Conservation (phyloP, 306 rosid genomes). For the Acacia acuminata region DNA sequence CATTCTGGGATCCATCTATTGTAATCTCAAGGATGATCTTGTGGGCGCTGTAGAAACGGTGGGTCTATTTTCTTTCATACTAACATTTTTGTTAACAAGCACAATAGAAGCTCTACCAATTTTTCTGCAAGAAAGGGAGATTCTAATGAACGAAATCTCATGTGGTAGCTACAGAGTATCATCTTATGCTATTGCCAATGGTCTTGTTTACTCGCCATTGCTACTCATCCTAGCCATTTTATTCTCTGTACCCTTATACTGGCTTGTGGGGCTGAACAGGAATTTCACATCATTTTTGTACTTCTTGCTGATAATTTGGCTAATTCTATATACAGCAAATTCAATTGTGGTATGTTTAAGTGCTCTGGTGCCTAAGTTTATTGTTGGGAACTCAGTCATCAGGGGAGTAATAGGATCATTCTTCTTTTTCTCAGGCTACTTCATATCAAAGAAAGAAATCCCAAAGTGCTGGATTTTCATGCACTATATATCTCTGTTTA, state of each 20-base stretch:
- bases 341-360: conserved; percentile 96
- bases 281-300: conserved; percentile 69
- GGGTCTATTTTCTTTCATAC: conserved; percentile 87
- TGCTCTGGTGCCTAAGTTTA: conserved; percentile 89
- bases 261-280: conserved; percentile 85
- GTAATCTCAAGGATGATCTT: conserved; percentile 70
- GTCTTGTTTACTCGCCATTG: conserved; percentile 86
- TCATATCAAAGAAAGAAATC: conserved; percentile 74
- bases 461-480: conserved; percentile 89
- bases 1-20: conserved; percentile 82
- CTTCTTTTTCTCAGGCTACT: conserved; percentile 93
- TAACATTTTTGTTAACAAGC: conserved; percentile 77
- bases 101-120: conserved; percentile 90
- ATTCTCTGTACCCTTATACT: conserved; percentile 75
- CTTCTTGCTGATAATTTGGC: conserved; percentile 79
- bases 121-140: conserved; percentile 91
- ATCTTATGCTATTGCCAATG: conserved; percentile 90
- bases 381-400: conserved; percentile 87
- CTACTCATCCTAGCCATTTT: conserved; percentile 80
- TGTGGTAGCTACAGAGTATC: conserved; percentile 89
- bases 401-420: conserved; percentile 91
- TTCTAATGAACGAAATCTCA: conserved; percentile 89
- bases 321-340: conserved; percentile 86
- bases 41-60: conserved; percentile 74
- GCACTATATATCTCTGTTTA: conserved; percentile 86